Evolutionary conservation across 2,329 filamentous ascomycete species (phyloP), one percentile per base, ranked within the genome.

Genomic region (Ampelomyces quisqualis): DNA sequence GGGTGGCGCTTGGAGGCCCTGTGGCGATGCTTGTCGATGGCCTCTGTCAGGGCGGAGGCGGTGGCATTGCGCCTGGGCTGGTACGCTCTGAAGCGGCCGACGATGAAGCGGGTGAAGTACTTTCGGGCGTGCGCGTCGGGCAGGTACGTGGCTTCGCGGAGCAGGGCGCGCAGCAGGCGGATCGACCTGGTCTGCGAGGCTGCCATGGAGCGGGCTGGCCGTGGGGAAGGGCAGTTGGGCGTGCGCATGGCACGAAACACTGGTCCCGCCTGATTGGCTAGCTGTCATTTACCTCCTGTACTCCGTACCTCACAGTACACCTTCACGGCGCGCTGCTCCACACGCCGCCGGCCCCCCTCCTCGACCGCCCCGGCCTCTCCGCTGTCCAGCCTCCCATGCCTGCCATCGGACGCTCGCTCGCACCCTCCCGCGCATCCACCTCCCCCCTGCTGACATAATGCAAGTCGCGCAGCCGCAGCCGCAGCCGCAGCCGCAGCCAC

Each of bases 71-170:
- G 34, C n/a, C 14, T 20, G 19, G 67, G 62, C 49, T 66, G 60
- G 48, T 72, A 69, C 20, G 71, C 65, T 36, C 73, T 71, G 62
- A 78, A 82, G 47, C 75, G 70, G 23, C 57, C 48, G 22, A 76
- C 47, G 30, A 78, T 65, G 60, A 80, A 70, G 36, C 69, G 55
- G 43, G 69, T 70, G 60, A 79, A 70, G 64, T 76, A 78, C 21
- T 51, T 38, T 49, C 76, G 73, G 26, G 79, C 77, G 43, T 71
- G 64, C 1, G 76, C 70, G 55, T 84, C 80, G 19, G 81, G 80
- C 26, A 84, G 74, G 53, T 84, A 84, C 40, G 76, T 74, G 47
- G 73, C 73, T 67, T 83, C 77, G 44, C 81, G 76, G 26, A 84
- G 73, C 7, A 81, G 70, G 17, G 74, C 70, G 34, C 81, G 77